These are phyloP conservation scores for Hanseniaspora lachancei DNA, from an alignment of 805 yeast species.

Conservation along the genomic window DNA sequence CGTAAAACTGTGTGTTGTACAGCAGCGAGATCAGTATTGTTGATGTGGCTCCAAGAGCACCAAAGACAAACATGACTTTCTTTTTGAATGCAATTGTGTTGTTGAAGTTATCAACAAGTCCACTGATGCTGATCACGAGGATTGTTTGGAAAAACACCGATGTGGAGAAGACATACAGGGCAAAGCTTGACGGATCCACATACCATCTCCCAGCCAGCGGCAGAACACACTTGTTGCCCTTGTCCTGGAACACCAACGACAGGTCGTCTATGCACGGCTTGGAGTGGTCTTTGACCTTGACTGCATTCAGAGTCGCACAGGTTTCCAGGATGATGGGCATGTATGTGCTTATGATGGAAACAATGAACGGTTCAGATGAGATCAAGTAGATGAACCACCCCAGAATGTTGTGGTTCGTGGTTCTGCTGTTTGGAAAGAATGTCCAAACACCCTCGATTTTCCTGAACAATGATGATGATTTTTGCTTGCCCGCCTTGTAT, in stretches of 20 bases:
- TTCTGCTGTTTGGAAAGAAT: constrained; percentile 14
- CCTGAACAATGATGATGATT: not conserved
- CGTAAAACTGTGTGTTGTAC: constrained; percentile 22
- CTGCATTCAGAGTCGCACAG: constrained; percentile 62
- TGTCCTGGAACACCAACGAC: constrained; percentile 16
- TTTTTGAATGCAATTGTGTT: constrained; percentile 38
- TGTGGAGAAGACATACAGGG: constrained; percentile 57
- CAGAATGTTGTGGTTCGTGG: constrained; percentile 30
- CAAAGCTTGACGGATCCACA: constrained; percentile 62
- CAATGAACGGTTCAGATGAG: constrained; percentile 73
- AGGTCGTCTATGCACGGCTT: constrained; percentile 35
- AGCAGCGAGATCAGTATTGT: constrained; percentile 36
- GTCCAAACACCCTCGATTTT: not conserved
- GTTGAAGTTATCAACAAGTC: constrained; percentile 47
- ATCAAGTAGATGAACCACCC: constrained; percentile 64
- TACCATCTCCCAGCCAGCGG: constrained; percentile 33
- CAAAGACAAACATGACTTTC: constrained; percentile 41
- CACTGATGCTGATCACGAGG: constrained; percentile 58
- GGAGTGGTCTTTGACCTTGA: constrained; percentile 42
- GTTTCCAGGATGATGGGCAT: constrained; percentile 61
- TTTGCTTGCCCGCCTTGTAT: not conserved
- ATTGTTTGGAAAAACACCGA: constrained; percentile 64
- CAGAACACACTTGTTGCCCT: constrained; percentile 34
- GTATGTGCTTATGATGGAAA: constrained; percentile 66
- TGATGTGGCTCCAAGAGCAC: constrained; percentile 43